phyloP scores from a whole-genome alignment of 2,329 filamentous ascomycete species.

The Monilinia aucupariae region DNA sequence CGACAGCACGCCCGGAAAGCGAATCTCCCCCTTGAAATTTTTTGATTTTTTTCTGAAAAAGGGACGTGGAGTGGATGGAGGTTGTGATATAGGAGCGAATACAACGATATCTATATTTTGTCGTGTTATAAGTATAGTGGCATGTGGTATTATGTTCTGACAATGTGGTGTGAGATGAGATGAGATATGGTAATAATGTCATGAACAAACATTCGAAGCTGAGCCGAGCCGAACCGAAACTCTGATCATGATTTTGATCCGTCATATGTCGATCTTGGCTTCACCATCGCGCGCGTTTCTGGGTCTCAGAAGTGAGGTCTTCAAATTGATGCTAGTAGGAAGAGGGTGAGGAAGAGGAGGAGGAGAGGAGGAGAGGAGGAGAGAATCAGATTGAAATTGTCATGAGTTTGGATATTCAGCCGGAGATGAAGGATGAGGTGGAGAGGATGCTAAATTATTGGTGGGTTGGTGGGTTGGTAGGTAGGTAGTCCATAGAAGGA shows the following conservation, averaged over 20 bases:
- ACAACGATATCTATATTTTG: not conserved
- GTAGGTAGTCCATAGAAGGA: no score
- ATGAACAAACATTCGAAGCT: not conserved
- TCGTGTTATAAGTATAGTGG: no score
- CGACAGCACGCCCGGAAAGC: not conserved
- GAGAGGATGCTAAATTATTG: no score
- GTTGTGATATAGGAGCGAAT: not conserved
- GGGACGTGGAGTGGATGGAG: not conserved
- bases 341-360: no score
- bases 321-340: no score
- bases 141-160: not conserved
- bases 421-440: no score
- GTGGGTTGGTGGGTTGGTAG: no score
- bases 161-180: not conserved
- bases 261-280: not conserved
- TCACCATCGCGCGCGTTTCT: not conserved
- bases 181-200: not conserved
- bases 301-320: no score
- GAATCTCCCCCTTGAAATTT: not conserved
- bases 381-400: no score
- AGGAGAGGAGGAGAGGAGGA: no score
- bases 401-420: no score
- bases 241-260: not conserved
- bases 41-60: not conserved
- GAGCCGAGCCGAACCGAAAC: no score